These are phyloP conservation scores for Rhodotorula taiwanensis DNA, from an alignment of 768 basidiomycete genomes.

Conservation along the genomic window DNA sequence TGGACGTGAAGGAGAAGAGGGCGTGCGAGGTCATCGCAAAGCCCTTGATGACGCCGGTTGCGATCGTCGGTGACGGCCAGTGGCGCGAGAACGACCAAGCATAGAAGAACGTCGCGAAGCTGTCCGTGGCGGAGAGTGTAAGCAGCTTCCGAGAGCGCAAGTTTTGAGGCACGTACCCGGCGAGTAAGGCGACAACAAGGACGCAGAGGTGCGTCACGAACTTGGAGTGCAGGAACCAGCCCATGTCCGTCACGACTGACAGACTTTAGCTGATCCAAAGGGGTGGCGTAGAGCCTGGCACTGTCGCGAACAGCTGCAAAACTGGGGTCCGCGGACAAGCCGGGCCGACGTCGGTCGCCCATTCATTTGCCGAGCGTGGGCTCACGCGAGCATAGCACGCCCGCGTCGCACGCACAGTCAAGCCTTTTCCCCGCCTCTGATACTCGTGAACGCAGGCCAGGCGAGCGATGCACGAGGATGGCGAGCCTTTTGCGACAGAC, in stretches of 20 bases:
- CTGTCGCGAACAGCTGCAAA: no score
- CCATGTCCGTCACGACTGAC: neutral
- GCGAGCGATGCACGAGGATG: no score
- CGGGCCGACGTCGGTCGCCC: no score
- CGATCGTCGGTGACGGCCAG: constrained; percentile 9
- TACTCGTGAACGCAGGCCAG: no score
- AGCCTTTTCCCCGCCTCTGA: no score
- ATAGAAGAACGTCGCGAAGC: constrained; percentile 12
- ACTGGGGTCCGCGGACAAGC: no score
- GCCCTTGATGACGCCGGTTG: constrained; percentile 11
- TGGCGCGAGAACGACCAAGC: constrained; percentile 11
- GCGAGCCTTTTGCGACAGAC: no score
- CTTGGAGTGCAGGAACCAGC: neutral
- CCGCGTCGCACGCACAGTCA: no score
- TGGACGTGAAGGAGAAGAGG: constrained; percentile 10
- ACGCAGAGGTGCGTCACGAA: neutral
- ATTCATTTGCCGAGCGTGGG: no score
- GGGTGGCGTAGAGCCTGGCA: no score
- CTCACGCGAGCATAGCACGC: no score
- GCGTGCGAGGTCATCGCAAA: constrained; percentile 17
- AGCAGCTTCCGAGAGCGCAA: neutral
- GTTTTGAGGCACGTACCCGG: neutral
- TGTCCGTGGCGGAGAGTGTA: neutral
- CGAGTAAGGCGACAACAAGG: neutral
- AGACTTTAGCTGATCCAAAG: no score